Conservation (phyloP, 2,329 filamentous ascomycete genomes). For the Aureobasidium sp. region DNA sequence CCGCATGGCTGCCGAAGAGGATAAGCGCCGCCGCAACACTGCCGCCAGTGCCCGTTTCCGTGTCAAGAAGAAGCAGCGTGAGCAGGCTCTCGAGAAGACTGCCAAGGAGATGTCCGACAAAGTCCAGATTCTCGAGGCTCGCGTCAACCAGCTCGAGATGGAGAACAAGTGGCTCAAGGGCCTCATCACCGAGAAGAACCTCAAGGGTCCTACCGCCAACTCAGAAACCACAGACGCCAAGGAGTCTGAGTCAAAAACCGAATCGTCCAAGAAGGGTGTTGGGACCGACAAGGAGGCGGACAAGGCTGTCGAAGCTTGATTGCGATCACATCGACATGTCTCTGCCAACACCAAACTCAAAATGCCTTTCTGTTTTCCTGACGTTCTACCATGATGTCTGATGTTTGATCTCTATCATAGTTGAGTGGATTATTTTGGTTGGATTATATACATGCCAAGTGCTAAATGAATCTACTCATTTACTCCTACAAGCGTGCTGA, state of each 20-base stretch:
- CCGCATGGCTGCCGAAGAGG: slow-evolving; percentile 41
- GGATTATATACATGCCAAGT: slow-evolving; percentile 2
- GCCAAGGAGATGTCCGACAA: slow-evolving; percentile 44
- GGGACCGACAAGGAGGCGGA: slow-evolving; percentile 7
- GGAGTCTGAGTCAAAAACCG: not conserved
- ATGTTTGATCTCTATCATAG: not conserved
- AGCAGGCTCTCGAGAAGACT: slow-evolving; percentile 43
- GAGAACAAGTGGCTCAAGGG: slow-evolving; percentile 46
- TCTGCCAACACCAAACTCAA: not conserved
- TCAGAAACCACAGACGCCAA: not conserved
- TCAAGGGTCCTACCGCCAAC: slow-evolving; percentile 14
- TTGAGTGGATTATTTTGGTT: slow-evolving; percentile 3
- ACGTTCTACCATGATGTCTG: not conserved
- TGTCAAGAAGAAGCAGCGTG: slow-evolving; percentile 48
- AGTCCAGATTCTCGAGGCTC: slow-evolving; percentile 35
- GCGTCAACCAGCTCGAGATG: slow-evolving; percentile 42
- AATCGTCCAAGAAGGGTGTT: slow-evolving; percentile 7
- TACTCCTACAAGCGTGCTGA: slow-evolving; percentile 4
- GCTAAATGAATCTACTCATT: not conserved
- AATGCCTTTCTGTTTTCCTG: not conserved
- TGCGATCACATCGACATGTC: not conserved
- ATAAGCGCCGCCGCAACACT: slow-evolving; percentile 46
- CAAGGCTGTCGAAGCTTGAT: slow-evolving; percentile 6
- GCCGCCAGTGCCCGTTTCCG: slow-evolving; percentile 45
- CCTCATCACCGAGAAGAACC: slow-evolving; percentile 42